Base-by-base conservation (phyloP, 495 filamentous ascomycete species). In the Hamigera avellanea region DNA sequence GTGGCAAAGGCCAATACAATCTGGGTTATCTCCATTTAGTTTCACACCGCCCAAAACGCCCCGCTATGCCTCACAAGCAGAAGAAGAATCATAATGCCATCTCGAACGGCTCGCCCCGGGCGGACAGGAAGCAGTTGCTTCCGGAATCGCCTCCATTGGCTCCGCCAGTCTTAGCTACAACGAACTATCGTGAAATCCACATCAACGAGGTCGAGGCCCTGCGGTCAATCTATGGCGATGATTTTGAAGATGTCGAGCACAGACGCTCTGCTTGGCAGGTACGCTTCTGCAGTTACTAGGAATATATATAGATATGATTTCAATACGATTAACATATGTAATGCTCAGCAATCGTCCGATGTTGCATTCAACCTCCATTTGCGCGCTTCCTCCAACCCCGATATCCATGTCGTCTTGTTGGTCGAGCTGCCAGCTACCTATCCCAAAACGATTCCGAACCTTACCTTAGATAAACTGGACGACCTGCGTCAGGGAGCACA, bases 371-470 rank as follows among this genome's bases (percentile, higher is more conserved):
- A 81, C 44, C 77, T 98, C 35, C 72, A 68, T 35, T 61, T 95
- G 19, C 83, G 76, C 47, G 71, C 86, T 8, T 70, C 71, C 15
- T 76, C 77, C 1, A 80, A 88, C 37, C 68, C 76, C 19, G 76
- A 83, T 8, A 64, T 78, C 19, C 59, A 60, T 12, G 59, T 86
- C 8, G 73, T 71, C 1, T 57, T 94, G 14, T 57, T 62, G 17
- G 82, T 91, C 25, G 77, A 81, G 21, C 53, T 98, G 17, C 87
- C 85, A 8, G 80, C 89, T 9, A 95, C 91, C 0, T 98, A 98
- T 57, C 93, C 93, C 6, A 95, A 89, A 56, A 82, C 86, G 12
- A 56, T 72, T 2, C 91, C 91, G 2, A 66, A 83, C 19, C 53
- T 98, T 3, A 75, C 67, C 7, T 49, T 93, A n/a, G 53, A 62